Evolutionary conservation across 306 rosid species (phyloP), one percentile per base, ranked within the genome.

Genomic region (Sphenostylis stenocarpa): DNA sequence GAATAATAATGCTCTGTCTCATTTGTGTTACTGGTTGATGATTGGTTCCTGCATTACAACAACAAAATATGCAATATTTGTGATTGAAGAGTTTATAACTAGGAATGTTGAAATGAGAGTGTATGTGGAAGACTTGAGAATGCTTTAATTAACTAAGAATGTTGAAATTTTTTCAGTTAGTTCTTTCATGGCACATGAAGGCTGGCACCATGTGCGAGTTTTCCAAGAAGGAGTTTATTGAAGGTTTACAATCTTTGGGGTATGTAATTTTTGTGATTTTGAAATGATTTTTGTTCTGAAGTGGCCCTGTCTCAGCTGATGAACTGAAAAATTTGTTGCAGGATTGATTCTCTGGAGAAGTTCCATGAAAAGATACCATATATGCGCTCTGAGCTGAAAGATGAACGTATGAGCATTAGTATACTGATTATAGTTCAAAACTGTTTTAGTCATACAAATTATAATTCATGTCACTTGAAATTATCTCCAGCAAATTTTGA

Each of bases 101-200:
- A n/a, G n/a, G n/a, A n/a, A n/a, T n/a, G n/a, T n/a, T n/a, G n/a
- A n/a, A n/a, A 28, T 66, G 26, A 28, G 28, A 43, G 60, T 60
- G 13, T 29, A 9, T 38, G 77, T 43, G 28, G 75, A 31, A 78
- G 73, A 49, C 45, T 1, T 3, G 14, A 23, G 41, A 45, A 33
- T 70, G 49, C 68, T 33, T 82, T 34, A 76, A 17, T 38, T 64
- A 57, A 70, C 26, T 52, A 76, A 73, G 75, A 48, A 19, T 82
- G 72, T 74, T 78, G 43, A 52, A 41, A 38, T 72, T 69, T 70
- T 81, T 86, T 88, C 92, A 96, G 99, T 87, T 92, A 81, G 98
- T 96, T 88, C 89, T 96, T 85, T 96, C 99, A 20, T 96, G 99
- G 99, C 99, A 96, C 86, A 96, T 96, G 99, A 96, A 92, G 92